Base-by-base conservation (phyloP, 169 alveolate genomes). In the Theileria sp. region DNA sequence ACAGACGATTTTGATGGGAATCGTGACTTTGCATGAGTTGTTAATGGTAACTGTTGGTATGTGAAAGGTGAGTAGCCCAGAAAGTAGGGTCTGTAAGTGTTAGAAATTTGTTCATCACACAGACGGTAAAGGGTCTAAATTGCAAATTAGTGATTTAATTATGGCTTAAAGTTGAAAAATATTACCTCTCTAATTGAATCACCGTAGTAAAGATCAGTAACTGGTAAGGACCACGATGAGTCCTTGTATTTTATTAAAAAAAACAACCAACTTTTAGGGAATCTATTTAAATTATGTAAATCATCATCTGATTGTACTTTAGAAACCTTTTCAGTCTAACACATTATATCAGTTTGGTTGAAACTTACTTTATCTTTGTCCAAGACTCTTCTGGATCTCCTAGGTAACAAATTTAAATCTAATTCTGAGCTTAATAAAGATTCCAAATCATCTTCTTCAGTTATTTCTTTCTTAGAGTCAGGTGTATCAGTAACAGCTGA, bases 1-100 rank as follows among this genome's bases (percentile, higher is more conserved):
- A 4, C 54, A 0, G 12, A 7, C 8, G 1, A 1, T 44, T 44
- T 44, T 44, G 54, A 13, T 75, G 61, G 7, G 17, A 28, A 79
- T 71, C 17, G 69, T 80, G 23, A 36, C 26, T 5, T 78, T 19
- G 17, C 1, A 1, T 44, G n/a, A 0, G 28, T 0, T 44, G 44
- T 8, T 28, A 70, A 69, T 3, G 81, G 80, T 5, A 75, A 15
- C n/a, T 78, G 77, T 38, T 75, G 68, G 49, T 78, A 61, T 6
- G 75, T 65, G 66, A 84, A 87, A 2, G 94, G 94, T 28, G 87
- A 86, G 71, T 86, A 87, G 19, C 94, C 94, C 44, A 91, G 28
- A 51, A 91, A 91, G 81, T 84, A 84, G n/a, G 88, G 89, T 25
- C 80, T 83, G 56, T 85, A 80, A 58, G 73, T 62, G 25, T 87